Percentiles rank a stretch among this genome's conserved stretches.
phyloP scores from a whole-genome alignment of 2,329 filamentous ascomycete species.

The Fusarium ramigenum region DNA sequence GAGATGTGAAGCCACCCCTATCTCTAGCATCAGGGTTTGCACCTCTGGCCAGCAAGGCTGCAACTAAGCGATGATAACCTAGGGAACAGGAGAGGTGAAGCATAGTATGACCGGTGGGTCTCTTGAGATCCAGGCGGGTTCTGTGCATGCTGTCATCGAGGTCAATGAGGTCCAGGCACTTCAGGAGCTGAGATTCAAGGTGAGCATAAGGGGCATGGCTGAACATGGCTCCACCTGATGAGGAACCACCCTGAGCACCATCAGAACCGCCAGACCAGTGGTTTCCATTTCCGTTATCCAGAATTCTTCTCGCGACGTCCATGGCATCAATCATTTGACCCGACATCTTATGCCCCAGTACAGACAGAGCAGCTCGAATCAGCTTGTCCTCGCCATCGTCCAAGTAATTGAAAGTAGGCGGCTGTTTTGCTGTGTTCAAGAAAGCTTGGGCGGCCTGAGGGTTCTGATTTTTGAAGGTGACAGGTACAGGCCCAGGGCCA shows the following conservation, averaged over 20 bases:
- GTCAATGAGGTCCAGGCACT: slow-evolving; percentile 81
- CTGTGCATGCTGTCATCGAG: slow-evolving; percentile 76
- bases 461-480: slow-evolving; percentile 71
- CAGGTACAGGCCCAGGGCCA: slow-evolving; percentile 73
- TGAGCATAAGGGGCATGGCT: slow-evolving; percentile 58
- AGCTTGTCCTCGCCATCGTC: slow-evolving; percentile 76
- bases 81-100: slow-evolving; percentile 81
- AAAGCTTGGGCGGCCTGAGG: slow-evolving; percentile 50
- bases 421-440: slow-evolving; percentile 49
- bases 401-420: slow-evolving; percentile 75
- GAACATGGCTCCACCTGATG: slow-evolving; percentile 57
- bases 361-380: slow-evolving; percentile 72
- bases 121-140: slow-evolving; percentile 72
- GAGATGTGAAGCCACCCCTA: slow-evolving; percentile 80
- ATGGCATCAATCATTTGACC: slow-evolving; percentile 69
- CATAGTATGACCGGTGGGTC: slow-evolving; percentile 78
- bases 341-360: slow-evolving; percentile 72
- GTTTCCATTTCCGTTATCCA: slow-evolving; percentile 54
- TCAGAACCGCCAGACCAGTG: slow-evolving; percentile 58
- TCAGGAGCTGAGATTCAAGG: slow-evolving; percentile 75
- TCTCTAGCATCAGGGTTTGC: slow-evolving; percentile 80
- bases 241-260: slow-evolving; percentile 50
- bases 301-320: slow-evolving; percentile 69
- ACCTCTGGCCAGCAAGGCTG: slow-evolving; percentile 79
- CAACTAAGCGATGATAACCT: slow-evolving; percentile 78